Evolutionary conservation across 2,329 filamentous ascomycete species (phyloP), one percentile per base, ranked within the genome.

Genomic region (Pestalotiopsis sp.): DNA sequence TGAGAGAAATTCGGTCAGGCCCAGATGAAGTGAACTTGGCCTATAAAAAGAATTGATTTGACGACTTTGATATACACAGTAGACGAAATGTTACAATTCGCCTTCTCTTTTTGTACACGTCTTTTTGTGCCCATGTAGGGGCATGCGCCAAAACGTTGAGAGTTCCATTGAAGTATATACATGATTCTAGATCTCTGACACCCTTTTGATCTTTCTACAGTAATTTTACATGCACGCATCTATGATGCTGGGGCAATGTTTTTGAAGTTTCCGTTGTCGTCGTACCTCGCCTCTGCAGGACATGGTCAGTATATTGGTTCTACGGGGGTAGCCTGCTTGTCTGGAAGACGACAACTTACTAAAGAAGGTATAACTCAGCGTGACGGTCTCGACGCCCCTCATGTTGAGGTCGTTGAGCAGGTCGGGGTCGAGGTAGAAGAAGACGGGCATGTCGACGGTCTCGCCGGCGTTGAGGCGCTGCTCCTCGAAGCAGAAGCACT

Each of bases 401-500:
- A 98, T 98, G 71, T 92, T 94, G 64, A 95, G 84, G 80, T 99
- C 96, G 73, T 92, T 94, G 68, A 95, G 86, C 82, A 99, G 91
- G 77, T 98, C 96, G 0, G 96, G 96, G 77, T 99, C 96, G 72
- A 99, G 92, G 80, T 98, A 99, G 82, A 99, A 99, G 81, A 99
- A 99, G 0, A 99, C 97, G 0, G 96, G 97, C 97, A 99, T 99
- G 79, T 99, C 96, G 66, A 99, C 96, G 58, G 94, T 96, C 85
- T 99, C 97, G 58, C 95, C 94, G 5, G 94, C 94, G 77, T 96
- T 95, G 72, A 99, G 81, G 70, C 97, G 87, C 85, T 99, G 96
- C 81, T 94, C 95, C 83, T 99, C 96, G 75, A 99, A 99, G 81
- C 96, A 99, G 81, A 99, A 99, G 78, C 96, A 99, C 81, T 99